These are phyloP conservation scores for Westerdykella ornata DNA, from an alignment of 2,329 filamentous ascomycete species.

Conservation along the genomic window DNA sequence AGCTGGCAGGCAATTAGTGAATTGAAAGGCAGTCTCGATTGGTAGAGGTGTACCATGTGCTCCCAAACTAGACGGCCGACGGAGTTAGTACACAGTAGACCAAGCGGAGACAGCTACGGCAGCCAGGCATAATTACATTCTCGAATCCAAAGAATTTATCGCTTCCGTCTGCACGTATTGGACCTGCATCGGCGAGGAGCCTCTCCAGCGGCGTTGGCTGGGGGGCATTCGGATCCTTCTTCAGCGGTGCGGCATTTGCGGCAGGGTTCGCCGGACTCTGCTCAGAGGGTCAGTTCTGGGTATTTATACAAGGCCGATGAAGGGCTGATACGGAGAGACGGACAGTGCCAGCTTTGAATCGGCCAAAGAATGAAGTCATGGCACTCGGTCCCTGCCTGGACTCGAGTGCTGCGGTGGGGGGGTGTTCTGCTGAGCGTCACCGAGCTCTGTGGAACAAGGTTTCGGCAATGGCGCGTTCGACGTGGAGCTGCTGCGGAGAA, in stretches of 20 bases:
- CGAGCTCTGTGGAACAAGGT: not conserved
- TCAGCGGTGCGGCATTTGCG: conserved; percentile 44
- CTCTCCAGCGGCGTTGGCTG: conserved; percentile 58
- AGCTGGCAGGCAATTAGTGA: conserved; percentile 50
- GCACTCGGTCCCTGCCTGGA: not conserved
- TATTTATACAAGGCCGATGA: conserved; percentile 3
- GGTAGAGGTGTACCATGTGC: conserved; percentile 69
- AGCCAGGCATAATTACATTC: conserved; percentile 61
- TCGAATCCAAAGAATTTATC: conserved; percentile 98
- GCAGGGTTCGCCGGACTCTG: conserved; percentile 46
- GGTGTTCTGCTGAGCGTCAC: not conserved
- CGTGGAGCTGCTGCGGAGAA: not conserved
- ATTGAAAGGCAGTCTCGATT: conserved; percentile 2
- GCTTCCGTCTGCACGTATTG: conserved; percentile 77
- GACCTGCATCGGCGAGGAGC: conserved; percentile 78
- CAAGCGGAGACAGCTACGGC: too few relatives aligned
- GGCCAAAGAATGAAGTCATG: conserved; percentile 51
- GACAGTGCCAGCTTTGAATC: conserved; percentile 47
- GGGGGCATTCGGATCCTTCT: conserved; percentile 54
- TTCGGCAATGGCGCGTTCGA: not conserved
- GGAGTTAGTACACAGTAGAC: conserved; percentile 14
- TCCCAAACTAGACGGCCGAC: conserved; percentile 65
- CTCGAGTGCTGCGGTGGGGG: not conserved
- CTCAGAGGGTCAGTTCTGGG: not conserved
- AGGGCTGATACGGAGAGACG: conserved; percentile 19